Conservation (phyloP, 352 stramenopile genomes). For the Phytopythium oedochilum region DNA sequence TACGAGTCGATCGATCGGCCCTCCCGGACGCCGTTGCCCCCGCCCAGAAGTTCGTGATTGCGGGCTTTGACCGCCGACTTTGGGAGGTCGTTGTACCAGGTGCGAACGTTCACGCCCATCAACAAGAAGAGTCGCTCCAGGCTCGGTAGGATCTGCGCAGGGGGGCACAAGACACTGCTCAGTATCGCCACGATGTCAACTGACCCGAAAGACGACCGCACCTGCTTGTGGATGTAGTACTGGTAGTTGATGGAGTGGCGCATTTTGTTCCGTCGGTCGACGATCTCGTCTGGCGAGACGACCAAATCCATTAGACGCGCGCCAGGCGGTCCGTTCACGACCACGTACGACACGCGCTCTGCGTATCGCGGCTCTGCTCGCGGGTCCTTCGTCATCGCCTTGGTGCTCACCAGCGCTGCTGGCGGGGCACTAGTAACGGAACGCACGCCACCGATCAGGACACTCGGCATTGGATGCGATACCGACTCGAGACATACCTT, state of each 20-base stretch:
- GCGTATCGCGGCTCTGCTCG: constrained; percentile 76
- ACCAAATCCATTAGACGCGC: constrained; percentile 90
- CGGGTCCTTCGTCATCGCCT: constrained; percentile 76
- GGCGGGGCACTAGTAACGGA: constrained; percentile 65
- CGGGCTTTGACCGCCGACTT: constrained; percentile 56
- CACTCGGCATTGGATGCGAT: not conserved
- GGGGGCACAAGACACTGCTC: no score
- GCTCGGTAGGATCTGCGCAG: constrained; percentile 70
- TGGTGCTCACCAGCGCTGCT: constrained; percentile 71
- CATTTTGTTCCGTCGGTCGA: constrained; percentile 25
- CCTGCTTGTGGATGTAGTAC: constrained; percentile 92
- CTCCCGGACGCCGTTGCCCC: not conserved
- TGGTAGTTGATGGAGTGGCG: constrained; percentile 82
- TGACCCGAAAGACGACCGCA: constrained; percentile 9
- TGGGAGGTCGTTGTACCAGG: constrained; percentile 66
- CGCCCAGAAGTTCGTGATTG: constrained; percentile 15
- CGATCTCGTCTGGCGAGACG: constrained; percentile 70
- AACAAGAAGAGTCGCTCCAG: constrained; percentile 83
- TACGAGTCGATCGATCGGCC: constrained; percentile 73
- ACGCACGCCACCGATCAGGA: no score
- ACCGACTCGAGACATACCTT: constrained; percentile 17
- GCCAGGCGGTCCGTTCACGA: constrained; percentile 84
- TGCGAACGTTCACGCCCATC: constrained; percentile 69
- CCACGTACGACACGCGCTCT: constrained; percentile 89
- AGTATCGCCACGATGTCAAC: not conserved